These are phyloP conservation scores for Metarhizium rileyi DNA, from an alignment of 2,329 filamentous ascomycete genomes.

Conservation along the genomic window DNA sequence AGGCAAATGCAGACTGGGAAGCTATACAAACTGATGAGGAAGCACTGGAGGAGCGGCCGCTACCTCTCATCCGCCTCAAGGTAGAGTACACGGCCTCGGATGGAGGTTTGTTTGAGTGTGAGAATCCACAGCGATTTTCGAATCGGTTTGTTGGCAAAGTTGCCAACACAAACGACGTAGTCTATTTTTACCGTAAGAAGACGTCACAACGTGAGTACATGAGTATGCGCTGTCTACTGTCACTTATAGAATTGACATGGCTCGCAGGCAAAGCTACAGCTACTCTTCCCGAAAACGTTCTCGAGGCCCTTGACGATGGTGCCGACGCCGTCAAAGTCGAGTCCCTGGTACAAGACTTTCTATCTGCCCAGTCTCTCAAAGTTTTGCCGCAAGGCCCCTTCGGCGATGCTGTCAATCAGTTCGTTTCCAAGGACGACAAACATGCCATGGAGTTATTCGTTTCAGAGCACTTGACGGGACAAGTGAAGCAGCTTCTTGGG, in stretches of 20 bases:
- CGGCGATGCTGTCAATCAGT: conserved; percentile 84
- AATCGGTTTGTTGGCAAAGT: conserved; percentile 86
- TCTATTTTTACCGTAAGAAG: conserved; percentile 89
- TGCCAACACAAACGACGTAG: conserved; percentile 87
- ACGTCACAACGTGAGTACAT: conserved; percentile 31
- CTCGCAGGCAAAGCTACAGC: conserved; percentile 21
- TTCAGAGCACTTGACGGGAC: conserved; percentile 57
- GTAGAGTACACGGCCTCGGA: conserved; percentile 85
- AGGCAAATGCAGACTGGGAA: conserved; percentile 75
- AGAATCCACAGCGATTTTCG: conserved; percentile 94
- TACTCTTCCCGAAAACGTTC: conserved; percentile 53
- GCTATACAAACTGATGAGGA: conserved; percentile 60
- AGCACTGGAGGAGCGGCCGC: conserved; percentile 51
- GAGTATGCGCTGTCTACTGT: accelerated
- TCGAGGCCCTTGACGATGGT: conserved; percentile 38
- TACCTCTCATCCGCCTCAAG: conserved; percentile 79
- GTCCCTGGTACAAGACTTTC: conserved; percentile 77
- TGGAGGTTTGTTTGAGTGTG: conserved; percentile 76
- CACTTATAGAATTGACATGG: conserved; percentile 5
- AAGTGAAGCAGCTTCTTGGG: conserved; percentile 59
- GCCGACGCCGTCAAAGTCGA: conserved; percentile 75
- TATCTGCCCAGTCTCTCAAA: conserved; percentile 78
- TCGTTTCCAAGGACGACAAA: conserved; percentile 92
- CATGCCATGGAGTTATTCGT: conserved; percentile 81
- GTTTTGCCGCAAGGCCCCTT: conserved; percentile 90